These are phyloP conservation scores for Fraxinus dipetala DNA, from an alignment of 305 asterid species.

Conservation along the genomic window DNA sequence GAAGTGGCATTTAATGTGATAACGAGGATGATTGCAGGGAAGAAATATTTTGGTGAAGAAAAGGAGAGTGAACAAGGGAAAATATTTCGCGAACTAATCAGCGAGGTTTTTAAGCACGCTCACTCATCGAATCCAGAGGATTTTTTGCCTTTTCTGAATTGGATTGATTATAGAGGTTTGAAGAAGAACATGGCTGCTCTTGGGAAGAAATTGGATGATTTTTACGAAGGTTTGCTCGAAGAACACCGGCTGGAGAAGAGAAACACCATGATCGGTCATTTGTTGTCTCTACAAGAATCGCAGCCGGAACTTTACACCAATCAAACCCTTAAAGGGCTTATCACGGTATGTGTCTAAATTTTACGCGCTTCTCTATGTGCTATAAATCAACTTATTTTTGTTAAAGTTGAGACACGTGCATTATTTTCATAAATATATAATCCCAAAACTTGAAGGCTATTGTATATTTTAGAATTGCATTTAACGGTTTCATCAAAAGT, in stretches of 20 bases:
- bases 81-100: constrained; percentile 13
- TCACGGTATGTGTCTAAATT: constrained; percentile 24
- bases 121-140: constrained; percentile 40
- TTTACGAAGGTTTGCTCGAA: constrained; percentile 31
- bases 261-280: constrained; percentile 34
- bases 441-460: too few relatives aligned
- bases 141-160: constrained; percentile 33
- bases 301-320: constrained; percentile 28
- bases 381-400: neutral
- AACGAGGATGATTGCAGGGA: constrained; percentile 39
- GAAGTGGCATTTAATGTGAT: constrained; percentile 31
- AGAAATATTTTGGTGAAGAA: constrained; percentile 22
- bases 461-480: neutral
- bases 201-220: constrained; percentile 19
- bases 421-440: neutral
- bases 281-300: constrained; percentile 33
- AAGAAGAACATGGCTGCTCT: constrained; percentile 25
- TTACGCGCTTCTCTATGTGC: neutral
- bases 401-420: neutral
- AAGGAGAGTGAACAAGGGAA: constrained; percentile 12
- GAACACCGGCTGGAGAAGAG: constrained; percentile 30
- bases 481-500: neutral
- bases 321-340: constrained; percentile 35
- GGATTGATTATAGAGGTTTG: constrained; percentile 37
- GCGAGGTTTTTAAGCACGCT: constrained; percentile 21